These are phyloP conservation scores for Emergomyces orientalis DNA, from an alignment of 2,329 filamentous ascomycete species.

Conservation along the genomic window DNA sequence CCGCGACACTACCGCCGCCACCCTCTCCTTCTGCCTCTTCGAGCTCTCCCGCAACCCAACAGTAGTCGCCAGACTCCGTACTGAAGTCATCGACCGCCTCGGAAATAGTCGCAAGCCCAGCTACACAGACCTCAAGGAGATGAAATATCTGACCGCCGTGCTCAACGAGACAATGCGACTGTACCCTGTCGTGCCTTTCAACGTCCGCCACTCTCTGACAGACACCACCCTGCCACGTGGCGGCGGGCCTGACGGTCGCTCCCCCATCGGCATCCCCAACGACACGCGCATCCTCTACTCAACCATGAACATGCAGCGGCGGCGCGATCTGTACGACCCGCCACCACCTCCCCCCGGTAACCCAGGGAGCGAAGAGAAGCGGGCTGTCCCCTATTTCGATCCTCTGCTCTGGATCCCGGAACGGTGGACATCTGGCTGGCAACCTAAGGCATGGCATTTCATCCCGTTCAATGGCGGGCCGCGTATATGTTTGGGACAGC, in stretches of 20 bases:
- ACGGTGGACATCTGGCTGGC: slow-evolving; percentile 43
- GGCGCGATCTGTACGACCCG: slow-evolving; percentile 41
- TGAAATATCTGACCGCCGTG: slow-evolving; percentile 66
- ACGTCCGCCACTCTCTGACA: slow-evolving; percentile 60
- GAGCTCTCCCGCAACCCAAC: slow-evolving; percentile 66
- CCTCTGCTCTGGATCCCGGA: slow-evolving; percentile 41
- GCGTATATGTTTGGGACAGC: slow-evolving; percentile 49
- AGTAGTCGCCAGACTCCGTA: slow-evolving; percentile 57
- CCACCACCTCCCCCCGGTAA: slow-evolving; percentile 9
- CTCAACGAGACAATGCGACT: slow-evolving; percentile 70
- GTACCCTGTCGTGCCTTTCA: slow-evolving; percentile 71
- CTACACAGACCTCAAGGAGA: slow-evolving; percentile 73
- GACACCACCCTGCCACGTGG: slow-evolving; percentile 67
- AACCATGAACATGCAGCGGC: slow-evolving; percentile 45
- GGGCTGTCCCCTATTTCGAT: slow-evolving; percentile 32
- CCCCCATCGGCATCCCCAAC: slow-evolving; percentile 39
- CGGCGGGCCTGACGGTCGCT: slow-evolving; percentile 41
- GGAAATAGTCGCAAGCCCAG: slow-evolving; percentile 51
- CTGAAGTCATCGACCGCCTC: slow-evolving; percentile 60
- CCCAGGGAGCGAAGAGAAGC: slow-evolving; percentile 9
- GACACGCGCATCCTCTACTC: slow-evolving; percentile 44
- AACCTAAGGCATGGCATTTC: slow-evolving; percentile 46
- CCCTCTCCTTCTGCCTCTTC: slow-evolving; percentile 72
- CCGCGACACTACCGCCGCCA: slow-evolving; percentile 71
- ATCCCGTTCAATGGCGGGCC: slow-evolving; percentile 47